Evolutionary conservation across 371 early-diverging fungal genomes (phyloP).

Genomic region (Amoeboaphelidium protococcarum): DNA sequence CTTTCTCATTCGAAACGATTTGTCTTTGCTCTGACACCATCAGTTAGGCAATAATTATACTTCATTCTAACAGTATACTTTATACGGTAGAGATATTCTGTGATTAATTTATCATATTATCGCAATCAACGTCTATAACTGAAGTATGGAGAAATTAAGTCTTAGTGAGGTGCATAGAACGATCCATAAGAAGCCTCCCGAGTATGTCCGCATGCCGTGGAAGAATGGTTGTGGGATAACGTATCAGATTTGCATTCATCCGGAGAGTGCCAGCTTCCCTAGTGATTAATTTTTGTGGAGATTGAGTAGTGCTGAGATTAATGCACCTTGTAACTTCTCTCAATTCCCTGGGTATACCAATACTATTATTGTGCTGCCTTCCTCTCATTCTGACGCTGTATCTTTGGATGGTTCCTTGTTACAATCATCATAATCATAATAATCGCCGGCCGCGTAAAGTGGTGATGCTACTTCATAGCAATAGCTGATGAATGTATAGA

Average conservation of each 20-base stretch:
- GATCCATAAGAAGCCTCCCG: no score
- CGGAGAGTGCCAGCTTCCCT: slow-evolving; percentile 17
- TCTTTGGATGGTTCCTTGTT: not conserved
- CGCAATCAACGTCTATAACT: no score
- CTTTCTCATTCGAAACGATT: no score
- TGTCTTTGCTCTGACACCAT: no score
- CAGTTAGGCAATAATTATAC: no score
- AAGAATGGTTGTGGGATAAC: slow-evolving; percentile 40
- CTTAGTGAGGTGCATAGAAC: no score
- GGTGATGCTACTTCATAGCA: not conserved
- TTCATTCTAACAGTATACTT: no score
- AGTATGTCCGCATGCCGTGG: slow-evolving; percentile 24
- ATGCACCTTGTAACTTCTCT: slow-evolving; percentile 27
- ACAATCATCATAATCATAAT: not conserved
- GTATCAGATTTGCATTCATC: slow-evolving; percentile 26
- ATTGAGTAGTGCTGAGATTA: slow-evolving; percentile 19
- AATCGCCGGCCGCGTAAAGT: slow-evolving; percentile 1
- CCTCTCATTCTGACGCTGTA: not conserved
- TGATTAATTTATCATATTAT: no score
- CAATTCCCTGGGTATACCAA: slow-evolving; percentile 33
- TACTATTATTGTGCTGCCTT: slow-evolving; percentile 14
- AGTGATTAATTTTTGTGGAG: slow-evolving; percentile 33
- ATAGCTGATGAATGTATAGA: not conserved
- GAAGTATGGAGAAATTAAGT: no score
- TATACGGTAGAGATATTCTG: no score